These are phyloP conservation scores for Blastocystis sp. DNA, from an alignment of 352 stramenopile genomes.

Conservation along the genomic window DNA sequence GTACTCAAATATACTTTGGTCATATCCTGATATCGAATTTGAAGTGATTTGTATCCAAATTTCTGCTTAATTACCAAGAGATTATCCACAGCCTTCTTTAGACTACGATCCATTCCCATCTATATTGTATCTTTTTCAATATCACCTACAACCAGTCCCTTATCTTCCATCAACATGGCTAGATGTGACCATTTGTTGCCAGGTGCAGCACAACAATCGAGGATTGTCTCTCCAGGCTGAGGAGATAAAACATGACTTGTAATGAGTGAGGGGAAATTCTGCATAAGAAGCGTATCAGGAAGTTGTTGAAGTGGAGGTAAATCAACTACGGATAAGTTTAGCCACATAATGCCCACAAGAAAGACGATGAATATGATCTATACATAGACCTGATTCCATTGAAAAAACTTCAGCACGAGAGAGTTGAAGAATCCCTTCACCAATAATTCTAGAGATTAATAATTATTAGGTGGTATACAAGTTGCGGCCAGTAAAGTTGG, in stretches of 20 bases:
- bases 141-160: slow-evolving; percentile 72
- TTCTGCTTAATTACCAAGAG: slow-evolving; percentile 26
- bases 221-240: slow-evolving; percentile 77
- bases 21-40: slow-evolving; percentile 55
- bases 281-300: slow-evolving; percentile 70
- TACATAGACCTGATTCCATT: background rate
- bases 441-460: slow-evolving; percentile 37
- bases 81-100: slow-evolving; percentile 48
- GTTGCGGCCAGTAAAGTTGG: background rate
- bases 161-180: slow-evolving; percentile 84
- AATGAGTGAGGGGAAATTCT: slow-evolving; percentile 70
- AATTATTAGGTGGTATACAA: background rate
- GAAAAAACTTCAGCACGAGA: slow-evolving; percentile 13
- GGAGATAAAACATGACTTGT: slow-evolving; percentile 73
- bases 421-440: slow-evolving; percentile 19
- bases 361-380: slow-evolving; percentile 19
- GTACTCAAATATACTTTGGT: background rate
- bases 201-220: slow-evolving; percentile 89
- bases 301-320: slow-evolving; percentile 70
- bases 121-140: slow-evolving; percentile 71
- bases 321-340: background rate
- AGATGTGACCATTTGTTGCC: slow-evolving; percentile 88
- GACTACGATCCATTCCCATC: slow-evolving; percentile 53
- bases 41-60: slow-evolving; percentile 5
- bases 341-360: background rate